phyloP scores from a whole-genome alignment of 1,284 basidiomycete species.

The Neolentinus lepideus region DNA sequence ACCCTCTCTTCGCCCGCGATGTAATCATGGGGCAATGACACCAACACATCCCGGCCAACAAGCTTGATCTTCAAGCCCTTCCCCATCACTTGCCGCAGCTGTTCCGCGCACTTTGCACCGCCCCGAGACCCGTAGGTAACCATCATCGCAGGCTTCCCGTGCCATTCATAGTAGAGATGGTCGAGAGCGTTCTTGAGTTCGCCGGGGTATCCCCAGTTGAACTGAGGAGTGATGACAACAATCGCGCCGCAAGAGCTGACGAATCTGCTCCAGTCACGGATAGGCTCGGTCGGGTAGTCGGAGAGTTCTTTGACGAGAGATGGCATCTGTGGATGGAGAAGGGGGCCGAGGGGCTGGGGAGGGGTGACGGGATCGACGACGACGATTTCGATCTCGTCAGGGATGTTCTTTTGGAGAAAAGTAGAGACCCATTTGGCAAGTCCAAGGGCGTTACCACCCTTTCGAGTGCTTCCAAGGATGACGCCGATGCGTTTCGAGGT shows the following conservation, averaged over 20 bases:
- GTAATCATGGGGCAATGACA: constrained; percentile 15
- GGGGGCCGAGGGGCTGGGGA: constrained; percentile 20
- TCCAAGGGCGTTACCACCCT: constrained; percentile 18
- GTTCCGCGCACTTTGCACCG: constrained; percentile 12
- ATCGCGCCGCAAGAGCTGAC: constrained; percentile 18
- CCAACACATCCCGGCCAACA: constrained; percentile 12
- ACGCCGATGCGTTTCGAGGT: constrained; percentile 12
- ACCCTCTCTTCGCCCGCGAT: constrained; percentile 14
- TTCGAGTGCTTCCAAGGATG: constrained; percentile 20
- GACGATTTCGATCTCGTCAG: constrained; percentile 11
- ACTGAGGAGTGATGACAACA: constrained; percentile 21
- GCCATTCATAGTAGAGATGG: constrained; percentile 24
- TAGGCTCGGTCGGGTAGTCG: constrained; percentile 15
- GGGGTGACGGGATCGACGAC: constrained; percentile 16
- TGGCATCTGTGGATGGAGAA: constrained; percentile 18
- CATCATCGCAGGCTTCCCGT: constrained; percentile 18
- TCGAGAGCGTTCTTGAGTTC: constrained; percentile 24
- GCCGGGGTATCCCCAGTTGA: constrained; percentile 22
- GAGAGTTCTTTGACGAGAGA: constrained; percentile 17
- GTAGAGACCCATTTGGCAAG: constrained; percentile 19
- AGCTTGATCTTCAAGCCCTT: constrained; percentile 16
- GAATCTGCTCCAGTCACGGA: constrained; percentile 20
- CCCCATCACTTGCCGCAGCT: constrained; percentile 15
- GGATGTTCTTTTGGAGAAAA: constrained; percentile 13
- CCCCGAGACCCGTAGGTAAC: constrained; percentile 21